Evolutionary conservation across 805 yeast species (phyloP), one percentile per base, ranked within the genome.

Genomic region (Yarrowia hollandica): DNA sequence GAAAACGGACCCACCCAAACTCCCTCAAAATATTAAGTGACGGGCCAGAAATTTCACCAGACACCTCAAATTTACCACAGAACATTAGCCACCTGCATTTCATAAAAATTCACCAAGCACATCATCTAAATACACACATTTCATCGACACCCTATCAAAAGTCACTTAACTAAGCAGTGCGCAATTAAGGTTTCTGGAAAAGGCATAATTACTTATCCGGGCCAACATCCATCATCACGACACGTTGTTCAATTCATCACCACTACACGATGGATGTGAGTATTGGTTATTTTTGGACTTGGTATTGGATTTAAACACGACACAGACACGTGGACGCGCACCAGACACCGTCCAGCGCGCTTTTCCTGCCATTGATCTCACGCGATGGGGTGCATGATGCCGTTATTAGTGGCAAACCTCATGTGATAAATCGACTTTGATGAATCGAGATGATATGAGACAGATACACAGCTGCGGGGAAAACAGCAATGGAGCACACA

Each of bases 181-280:
- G 12, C 18, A 31, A 44, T 30, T 26, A 44, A 21, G 28, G 31
- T 44, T 8, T 0, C 14, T 4, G 16, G 11, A 6, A 1, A 28
- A 30, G 6, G 8, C 39, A 21, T 21, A 33, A 48, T 31, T 48
- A 30, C 55, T 30, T 48, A 48, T 33, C 55, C 33, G 39, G 55
- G 55, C 10, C 12, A 1, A 4, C 39, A 15, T 48, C 28, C 37
- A 22, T 14, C 19, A 7, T 31, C 55, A 33, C 28, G 39, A 26
- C 33, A 41, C 48, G 48, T 19, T 16, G 15, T 25, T 26, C 23
- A 11, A 3, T 41, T 41, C 33, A 2, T 25, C 48, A 41, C 22
- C 48, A 41, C 22, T 22, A 25, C 39, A 48, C 55, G 16, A 48
- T 48, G 55, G 55, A 48, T 10, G 55, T 48, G 55, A 48, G 55